These are phyloP conservation scores for Trichoderma semiorbis DNA, from an alignment of 2,329 filamentous ascomycete genomes.

Conservation along the genomic window DNA sequence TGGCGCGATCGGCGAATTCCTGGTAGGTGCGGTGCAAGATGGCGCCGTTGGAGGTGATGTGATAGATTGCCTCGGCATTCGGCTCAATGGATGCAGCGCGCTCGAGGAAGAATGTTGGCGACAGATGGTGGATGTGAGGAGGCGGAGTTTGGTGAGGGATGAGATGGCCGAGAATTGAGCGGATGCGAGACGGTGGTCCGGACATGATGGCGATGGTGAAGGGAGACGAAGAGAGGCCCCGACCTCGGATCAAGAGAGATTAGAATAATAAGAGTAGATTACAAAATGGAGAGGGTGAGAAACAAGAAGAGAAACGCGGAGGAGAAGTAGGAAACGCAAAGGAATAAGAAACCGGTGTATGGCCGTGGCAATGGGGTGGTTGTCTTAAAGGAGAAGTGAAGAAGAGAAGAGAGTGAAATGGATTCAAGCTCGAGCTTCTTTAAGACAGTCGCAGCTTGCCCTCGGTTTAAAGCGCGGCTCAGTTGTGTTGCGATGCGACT, in stretches of 20 bases:
- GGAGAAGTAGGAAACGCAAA: too few species aligned
- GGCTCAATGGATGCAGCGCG: conserved; percentile 87
- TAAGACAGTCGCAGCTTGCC: neutral
- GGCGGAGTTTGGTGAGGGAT: conserved; percentile 35
- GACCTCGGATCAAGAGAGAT: neutral
- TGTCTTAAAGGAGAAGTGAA: neutral
- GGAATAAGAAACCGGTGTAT: neutral
- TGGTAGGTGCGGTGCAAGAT: conserved; percentile 73
- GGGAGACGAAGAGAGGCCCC: neutral
- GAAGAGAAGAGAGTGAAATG: neutral
- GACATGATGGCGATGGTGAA: conserved; percentile 51
- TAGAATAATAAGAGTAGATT: neutral
- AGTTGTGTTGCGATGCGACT: neutral
- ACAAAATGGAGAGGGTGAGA: neutral
- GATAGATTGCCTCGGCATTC: conserved; percentile 77
- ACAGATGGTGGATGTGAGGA: conserved; percentile 71
- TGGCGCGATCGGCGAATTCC: conserved; percentile 79
- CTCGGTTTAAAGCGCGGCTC: conserved; percentile 10
- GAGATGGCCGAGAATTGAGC: conserved; percentile 53
- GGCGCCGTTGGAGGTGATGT: conserved; percentile 74
- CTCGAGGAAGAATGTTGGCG: conserved; percentile 82
- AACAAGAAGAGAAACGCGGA: neutral
- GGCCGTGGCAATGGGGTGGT: neutral
- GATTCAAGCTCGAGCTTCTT: neutral
- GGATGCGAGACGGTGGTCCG: conserved; percentile 58